These are phyloP conservation scores for Papiliotrema terrestris DNA, from an alignment of 1,284 basidiomycete species.

Conservation along the genomic window DNA sequence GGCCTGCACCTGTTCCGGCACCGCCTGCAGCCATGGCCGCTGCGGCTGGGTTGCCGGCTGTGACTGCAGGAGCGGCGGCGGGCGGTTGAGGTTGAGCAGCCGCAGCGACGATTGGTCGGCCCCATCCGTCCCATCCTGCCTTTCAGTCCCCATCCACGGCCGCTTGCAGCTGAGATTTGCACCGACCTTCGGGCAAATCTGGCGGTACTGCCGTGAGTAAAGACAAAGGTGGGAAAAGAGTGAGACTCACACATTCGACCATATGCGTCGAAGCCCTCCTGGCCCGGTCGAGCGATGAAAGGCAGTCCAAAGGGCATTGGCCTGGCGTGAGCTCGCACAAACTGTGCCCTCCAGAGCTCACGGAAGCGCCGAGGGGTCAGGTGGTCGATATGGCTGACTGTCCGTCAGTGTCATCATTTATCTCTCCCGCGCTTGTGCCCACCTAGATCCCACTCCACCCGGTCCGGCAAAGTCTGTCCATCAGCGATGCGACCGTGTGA, in stretches of 20 bases:
- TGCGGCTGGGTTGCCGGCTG: neutral
- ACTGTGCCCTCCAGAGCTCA: neutral
- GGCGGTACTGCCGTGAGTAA: conserved; percentile 28
- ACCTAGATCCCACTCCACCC: conserved; percentile 37
- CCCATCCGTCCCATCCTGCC: conserved; percentile 41
- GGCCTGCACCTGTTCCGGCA: neutral
- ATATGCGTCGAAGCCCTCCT: conserved; percentile 42
- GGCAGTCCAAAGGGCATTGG: conserved; percentile 40
- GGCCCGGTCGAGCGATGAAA: conserved; percentile 39
- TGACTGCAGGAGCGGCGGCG: neutral
- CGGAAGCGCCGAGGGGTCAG: conserved; percentile 35
- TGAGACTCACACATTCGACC: conserved; percentile 33
- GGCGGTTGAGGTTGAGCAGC: conserved; percentile 15
- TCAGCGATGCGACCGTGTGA: conserved; percentile 1
- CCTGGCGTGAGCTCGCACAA: conserved; percentile 5
- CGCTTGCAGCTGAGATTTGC: neutral
- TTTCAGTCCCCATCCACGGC: neutral
- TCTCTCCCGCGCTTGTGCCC: neutral
- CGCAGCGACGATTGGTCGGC: conserved; percentile 29
- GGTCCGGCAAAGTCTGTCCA: conserved; percentile 38
- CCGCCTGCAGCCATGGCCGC: neutral
- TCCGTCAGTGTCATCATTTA: neutral
- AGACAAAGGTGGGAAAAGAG: neutral
- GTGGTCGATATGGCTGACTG: conserved; percentile 40
- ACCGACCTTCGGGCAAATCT: conserved; percentile 31